phyloP scores from a whole-genome alignment of 2,329 filamentous ascomycete species.

The Metarhizium album region DNA sequence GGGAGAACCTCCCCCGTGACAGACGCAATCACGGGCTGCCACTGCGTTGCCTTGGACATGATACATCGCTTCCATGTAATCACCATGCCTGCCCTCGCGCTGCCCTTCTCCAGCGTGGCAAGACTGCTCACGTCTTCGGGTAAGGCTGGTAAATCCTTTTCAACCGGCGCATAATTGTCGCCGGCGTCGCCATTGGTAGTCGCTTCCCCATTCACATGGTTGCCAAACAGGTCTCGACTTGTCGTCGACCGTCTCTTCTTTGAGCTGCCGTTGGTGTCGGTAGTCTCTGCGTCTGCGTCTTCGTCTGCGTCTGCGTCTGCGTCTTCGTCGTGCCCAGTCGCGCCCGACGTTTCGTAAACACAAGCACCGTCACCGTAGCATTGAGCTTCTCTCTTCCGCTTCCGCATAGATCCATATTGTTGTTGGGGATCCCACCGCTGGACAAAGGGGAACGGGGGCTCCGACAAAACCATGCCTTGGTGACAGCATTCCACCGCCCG shows the following conservation, averaged over 20 bases:
- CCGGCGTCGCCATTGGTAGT: not conserved
- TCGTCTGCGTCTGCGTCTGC: not conserved
- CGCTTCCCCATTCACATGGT: conserved; percentile 11
- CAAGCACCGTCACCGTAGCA: conserved; percentile 19
- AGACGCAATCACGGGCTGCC: conserved; percentile 52
- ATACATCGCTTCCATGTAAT: conserved; percentile 58
- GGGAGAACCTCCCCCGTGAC: conserved; percentile 58
- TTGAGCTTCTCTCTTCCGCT: conserved; percentile 37
- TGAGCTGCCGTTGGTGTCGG: not conserved
- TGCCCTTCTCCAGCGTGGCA: conserved; percentile 33
- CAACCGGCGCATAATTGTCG: not conserved
- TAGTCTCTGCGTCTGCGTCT: no score
- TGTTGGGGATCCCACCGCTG: conserved; percentile 83
- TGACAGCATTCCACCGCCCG: conserved; percentile 75
- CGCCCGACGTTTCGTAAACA: conserved; percentile 16
- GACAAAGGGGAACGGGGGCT: conserved; percentile 81
- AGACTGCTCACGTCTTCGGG: conserved; percentile 47
- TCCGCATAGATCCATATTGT: conserved; percentile 30
- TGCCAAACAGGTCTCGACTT: not conserved
- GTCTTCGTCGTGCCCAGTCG: conserved; percentile 19
- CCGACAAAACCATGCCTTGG: conserved; percentile 54
- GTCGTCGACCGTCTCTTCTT: not conserved
- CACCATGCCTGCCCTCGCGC: conserved; percentile 48
- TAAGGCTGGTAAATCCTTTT: conserved; percentile 51
- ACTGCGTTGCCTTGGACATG: conserved; percentile 50